phyloP scores from a whole-genome alignment of 495 filamentous ascomycete genomes.

The Penicillium canariense region DNA sequence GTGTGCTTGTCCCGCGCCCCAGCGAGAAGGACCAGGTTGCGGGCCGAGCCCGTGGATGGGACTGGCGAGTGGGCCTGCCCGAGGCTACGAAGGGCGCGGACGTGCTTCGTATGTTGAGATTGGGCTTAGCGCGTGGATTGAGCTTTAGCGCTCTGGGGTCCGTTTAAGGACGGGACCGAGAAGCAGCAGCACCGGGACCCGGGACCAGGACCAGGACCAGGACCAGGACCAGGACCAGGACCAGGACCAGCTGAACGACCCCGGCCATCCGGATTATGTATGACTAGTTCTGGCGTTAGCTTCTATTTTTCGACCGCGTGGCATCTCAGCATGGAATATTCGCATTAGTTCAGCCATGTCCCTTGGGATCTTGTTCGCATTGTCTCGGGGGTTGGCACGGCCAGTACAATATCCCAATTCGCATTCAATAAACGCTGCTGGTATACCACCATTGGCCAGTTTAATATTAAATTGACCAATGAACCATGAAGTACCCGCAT shows the following conservation, averaged over 20 bases:
- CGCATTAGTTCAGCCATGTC: too few relatives aligned
- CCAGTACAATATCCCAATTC: too few relatives aligned
- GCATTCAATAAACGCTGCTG: too few relatives aligned
- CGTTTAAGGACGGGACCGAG: too few relatives aligned
- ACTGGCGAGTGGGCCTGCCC: constrained; percentile 70
- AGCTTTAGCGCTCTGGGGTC: constrained; percentile 35
- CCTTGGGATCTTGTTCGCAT: too few relatives aligned
- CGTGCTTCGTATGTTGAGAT: constrained; percentile 66
- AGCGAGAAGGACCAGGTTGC: constrained; percentile 43
- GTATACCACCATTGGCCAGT: too few relatives aligned
- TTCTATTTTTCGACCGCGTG: neutral
- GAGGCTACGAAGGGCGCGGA: constrained; percentile 60
- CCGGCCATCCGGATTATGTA: constrained; percentile 5
- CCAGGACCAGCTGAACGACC: constrained; percentile 4
- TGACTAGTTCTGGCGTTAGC: constrained; percentile 10
- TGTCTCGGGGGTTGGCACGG: too few relatives aligned
- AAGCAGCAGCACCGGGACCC: too few relatives aligned
- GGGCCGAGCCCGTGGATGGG: constrained; percentile 63
- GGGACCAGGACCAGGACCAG: too few relatives aligned
- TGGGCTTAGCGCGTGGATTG: constrained; percentile 67
- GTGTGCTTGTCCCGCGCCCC: constrained; percentile 49
- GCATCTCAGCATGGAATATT: neutral
- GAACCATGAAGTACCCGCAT: too few relatives aligned
- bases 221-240: too few relatives aligned
- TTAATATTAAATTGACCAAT: too few relatives aligned